Conservation (phyloP, 805 yeast genomes). For the Zygosaccharomyces siamensis region DNA sequence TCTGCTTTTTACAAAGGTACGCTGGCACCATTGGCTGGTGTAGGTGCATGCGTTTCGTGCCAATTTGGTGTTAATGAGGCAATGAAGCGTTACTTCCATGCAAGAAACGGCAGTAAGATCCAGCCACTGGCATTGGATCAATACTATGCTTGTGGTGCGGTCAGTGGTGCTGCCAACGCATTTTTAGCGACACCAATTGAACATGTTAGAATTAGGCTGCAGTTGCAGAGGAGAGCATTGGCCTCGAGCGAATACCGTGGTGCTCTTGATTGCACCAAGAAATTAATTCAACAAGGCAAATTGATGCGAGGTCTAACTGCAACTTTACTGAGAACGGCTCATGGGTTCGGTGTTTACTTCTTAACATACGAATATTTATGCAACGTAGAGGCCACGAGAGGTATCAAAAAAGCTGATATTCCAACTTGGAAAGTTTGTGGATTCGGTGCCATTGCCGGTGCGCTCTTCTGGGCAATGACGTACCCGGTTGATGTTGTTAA, state of each 20-base stretch:
- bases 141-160: constrained; percentile 80
- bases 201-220: constrained; percentile 87
- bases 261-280: constrained; percentile 37
- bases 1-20: constrained; percentile 90
- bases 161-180: constrained; percentile 92
- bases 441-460: constrained; percentile 90
- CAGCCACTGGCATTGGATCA: constrained; percentile 44
- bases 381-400: constrained; percentile 42
- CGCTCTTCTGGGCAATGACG: constrained; percentile 74
- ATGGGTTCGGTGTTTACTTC: constrained; percentile 87
- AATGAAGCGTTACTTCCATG: constrained; percentile 74
- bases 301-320: constrained; percentile 79
- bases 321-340: constrained; percentile 75
- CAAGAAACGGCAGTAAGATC: constrained; percentile 36
- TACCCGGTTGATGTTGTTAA: constrained; percentile 92
- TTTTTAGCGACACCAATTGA: constrained; percentile 91
- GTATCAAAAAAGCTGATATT: constrained; percentile 56
- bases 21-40: constrained; percentile 85
- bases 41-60: constrained; percentile 96
- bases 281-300: constrained; percentile 52
- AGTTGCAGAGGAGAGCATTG: constrained; percentile 49
- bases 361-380: constrained; percentile 85
- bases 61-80: constrained; percentile 93
- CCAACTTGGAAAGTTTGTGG: constrained; percentile 84
- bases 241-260: constrained; percentile 51